Percentiles rank a stretch among this genome's conserved stretches.
Evolutionary conservation across 768 basidiomycete species (phyloP).

Genomic region (Lentinula detonsa): DNA sequence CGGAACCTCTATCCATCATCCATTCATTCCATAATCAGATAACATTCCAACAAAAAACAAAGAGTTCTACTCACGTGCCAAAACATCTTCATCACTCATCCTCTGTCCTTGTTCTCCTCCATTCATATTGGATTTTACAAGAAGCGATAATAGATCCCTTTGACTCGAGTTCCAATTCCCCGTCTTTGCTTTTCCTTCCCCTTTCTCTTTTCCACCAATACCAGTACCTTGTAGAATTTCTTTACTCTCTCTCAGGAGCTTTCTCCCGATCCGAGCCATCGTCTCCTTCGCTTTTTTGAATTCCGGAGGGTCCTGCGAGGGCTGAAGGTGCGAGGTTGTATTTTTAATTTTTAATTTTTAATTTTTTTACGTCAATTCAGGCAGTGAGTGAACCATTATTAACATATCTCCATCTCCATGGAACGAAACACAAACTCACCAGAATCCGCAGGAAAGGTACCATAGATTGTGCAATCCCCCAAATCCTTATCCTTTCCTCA

Average conservation of each 20-base stretch:
- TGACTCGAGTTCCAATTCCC: constrained; percentile 20
- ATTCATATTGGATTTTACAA: constrained; percentile 61
- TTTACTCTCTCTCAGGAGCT: constrained; percentile 48
- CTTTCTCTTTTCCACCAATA: background rate
- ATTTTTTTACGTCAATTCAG: no score
- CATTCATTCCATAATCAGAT: background rate
- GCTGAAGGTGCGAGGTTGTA: constrained; percentile 15
- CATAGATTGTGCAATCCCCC: constrained; percentile 25
- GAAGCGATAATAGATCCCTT: constrained; percentile 54
- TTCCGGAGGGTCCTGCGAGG: constrained; percentile 21
- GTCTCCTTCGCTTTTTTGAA: constrained; percentile 26
- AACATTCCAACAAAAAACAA: background rate
- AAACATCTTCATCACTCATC: constrained; percentile 58
- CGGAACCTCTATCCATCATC: constrained; percentile 28
- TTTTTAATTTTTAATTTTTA: no score
- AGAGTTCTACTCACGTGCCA: constrained; percentile 31
- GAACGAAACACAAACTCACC: constrained; percentile 19
- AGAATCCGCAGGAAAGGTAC: constrained; percentile 32
- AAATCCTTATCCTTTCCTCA: constrained; percentile 19
- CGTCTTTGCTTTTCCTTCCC: constrained; percentile 5
- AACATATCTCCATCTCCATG: no score
- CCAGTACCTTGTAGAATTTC: constrained; percentile 15
- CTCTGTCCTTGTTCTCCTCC: constrained; percentile 52
- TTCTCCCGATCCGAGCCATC: constrained; percentile 44
- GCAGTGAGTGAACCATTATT: no score